phyloP scores from a whole-genome alignment of 2,329 filamentous ascomycete genomes.

The Teratosphaeriaceae sp. region DNA sequence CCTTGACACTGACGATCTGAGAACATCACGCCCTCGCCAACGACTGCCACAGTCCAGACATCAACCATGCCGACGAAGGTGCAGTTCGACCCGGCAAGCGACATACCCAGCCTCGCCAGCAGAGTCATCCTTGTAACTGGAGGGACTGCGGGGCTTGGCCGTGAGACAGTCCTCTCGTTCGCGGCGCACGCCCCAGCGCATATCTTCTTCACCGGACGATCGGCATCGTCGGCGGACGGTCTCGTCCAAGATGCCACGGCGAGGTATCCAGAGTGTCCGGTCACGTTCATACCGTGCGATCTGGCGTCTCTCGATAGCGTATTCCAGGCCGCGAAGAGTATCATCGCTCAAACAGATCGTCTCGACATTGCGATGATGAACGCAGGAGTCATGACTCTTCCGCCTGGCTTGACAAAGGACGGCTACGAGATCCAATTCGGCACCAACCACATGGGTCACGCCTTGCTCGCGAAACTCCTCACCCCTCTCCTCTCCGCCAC shows the following conservation, averaged over 20 bases:
- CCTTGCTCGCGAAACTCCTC: conserved; percentile 20
- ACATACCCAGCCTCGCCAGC: background rate
- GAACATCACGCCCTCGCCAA: too few relatives aligned
- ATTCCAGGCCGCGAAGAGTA: conserved; percentile 34
- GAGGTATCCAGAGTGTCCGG: conserved; percentile 28
- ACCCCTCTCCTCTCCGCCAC: conserved; percentile 36
- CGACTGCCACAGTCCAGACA: too few relatives aligned
- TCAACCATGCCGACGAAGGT: background rate
- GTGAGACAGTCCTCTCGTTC: conserved; percentile 39
- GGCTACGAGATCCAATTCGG: conserved; percentile 23
- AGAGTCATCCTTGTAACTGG: conserved; percentile 3
- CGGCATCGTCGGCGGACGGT: conserved; percentile 34
- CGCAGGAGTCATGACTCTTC: conserved; percentile 20
- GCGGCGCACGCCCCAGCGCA: conserved; percentile 37
- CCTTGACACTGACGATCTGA: too few relatives aligned
- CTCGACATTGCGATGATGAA: conserved; percentile 24
- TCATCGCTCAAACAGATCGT: conserved; percentile 29
- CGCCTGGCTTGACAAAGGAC: conserved; percentile 20
- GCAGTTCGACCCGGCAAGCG: conserved; percentile 15
- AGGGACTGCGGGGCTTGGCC: conserved; percentile 11
- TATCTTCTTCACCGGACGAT: conserved; percentile 44
- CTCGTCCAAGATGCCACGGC: conserved; percentile 36
- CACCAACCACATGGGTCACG: conserved; percentile 26
- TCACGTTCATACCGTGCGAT: conserved; percentile 44
- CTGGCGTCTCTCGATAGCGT: conserved; percentile 46